phyloP scores from a whole-genome alignment of 2,329 filamentous ascomycete genomes.

The Colletotrichum higginsianum region DNA sequence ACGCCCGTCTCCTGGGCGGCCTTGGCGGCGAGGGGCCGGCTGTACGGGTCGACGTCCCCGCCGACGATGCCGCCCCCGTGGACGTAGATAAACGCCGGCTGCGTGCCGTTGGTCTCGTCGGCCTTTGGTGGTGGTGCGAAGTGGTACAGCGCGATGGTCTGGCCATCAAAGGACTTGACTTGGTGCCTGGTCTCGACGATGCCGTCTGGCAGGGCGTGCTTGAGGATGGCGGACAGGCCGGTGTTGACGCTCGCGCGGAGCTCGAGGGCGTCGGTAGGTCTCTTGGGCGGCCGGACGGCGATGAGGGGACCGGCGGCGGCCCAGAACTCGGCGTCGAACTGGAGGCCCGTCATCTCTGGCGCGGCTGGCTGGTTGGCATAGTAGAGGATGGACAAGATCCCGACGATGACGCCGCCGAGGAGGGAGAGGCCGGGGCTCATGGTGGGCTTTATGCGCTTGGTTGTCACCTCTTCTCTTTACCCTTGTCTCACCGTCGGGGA shows the following conservation, averaged over 20 bases:
- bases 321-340: slow-evolving; percentile 39
- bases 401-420: neutral
- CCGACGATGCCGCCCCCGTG: slow-evolving; percentile 61
- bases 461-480: neutral
- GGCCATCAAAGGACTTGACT: slow-evolving; percentile 29
- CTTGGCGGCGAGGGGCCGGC: slow-evolving; percentile 19
- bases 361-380: neutral
- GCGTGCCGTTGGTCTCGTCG: neutral
- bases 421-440: slow-evolving; percentile 8
- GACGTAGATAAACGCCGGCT: slow-evolving; percentile 54
- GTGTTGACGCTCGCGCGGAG: slow-evolving; percentile 15
- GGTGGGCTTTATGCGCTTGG: neutral
- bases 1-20: slow-evolving; percentile 48
- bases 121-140: slow-evolving; percentile 7
- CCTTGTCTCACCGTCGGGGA: no score
- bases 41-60: slow-evolving; percentile 48
- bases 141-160: slow-evolving; percentile 25
- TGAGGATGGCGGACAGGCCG: slow-evolving; percentile 3
- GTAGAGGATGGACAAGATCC: slow-evolving; percentile 8
- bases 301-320: slow-evolving; percentile 19
- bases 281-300: slow-evolving; percentile 27
- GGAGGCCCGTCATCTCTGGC: slow-evolving; percentile 19
- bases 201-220: neutral
- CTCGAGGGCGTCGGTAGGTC: slow-evolving; percentile 12
- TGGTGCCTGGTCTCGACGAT: slow-evolving; percentile 23